Conservation (phyloP, 2,329 filamentous ascomycete genomes). For the Daldinia eschscholtzii region DNA sequence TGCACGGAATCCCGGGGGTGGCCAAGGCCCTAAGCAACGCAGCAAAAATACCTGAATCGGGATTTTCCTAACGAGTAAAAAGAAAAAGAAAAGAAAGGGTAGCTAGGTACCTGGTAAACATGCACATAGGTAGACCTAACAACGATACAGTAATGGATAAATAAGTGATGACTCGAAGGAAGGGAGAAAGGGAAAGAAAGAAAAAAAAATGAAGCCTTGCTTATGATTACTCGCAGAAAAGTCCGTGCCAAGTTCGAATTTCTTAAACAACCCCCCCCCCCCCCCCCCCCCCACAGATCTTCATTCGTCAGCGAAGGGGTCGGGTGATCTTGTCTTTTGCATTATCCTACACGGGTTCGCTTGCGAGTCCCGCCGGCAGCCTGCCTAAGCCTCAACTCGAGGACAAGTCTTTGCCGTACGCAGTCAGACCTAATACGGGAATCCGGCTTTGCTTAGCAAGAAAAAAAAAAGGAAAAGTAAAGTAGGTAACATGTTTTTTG, state of each 20-base stretch:
- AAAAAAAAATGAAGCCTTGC: conserved; percentile 16
- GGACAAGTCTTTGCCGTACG: not conserved
- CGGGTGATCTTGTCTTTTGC: conserved; percentile 39
- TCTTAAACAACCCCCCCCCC: conserved; percentile 12
- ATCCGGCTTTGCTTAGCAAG: conserved; percentile 14
- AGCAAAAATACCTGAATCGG: conserved; percentile 12
- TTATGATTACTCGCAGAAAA: conserved; percentile 36
- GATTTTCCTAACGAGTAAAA: no score
- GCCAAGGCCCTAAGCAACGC: not conserved
- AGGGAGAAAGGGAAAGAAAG: no score
- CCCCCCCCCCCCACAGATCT: conserved; percentile 21
- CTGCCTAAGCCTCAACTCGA: conserved; percentile 34
- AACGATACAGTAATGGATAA: conserved; percentile 21
- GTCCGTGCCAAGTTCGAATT: conserved; percentile 14
- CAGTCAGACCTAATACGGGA: conserved; percentile 9
- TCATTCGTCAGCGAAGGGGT: conserved; percentile 39
- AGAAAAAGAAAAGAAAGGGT: no score
- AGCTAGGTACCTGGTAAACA: not conserved
- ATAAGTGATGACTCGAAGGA: conserved; percentile 15
- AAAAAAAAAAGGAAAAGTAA: conserved; percentile 2
- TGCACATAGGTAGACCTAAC: not conserved
- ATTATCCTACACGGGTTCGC: conserved; percentile 23
- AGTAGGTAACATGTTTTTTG: no score
- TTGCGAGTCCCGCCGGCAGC: conserved; percentile 29
- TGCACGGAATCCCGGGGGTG: conserved; percentile 1